phyloP scores from a whole-genome alignment of 2,329 filamentous ascomycete genomes.

The Sporothrix dimorphospora region DNA sequence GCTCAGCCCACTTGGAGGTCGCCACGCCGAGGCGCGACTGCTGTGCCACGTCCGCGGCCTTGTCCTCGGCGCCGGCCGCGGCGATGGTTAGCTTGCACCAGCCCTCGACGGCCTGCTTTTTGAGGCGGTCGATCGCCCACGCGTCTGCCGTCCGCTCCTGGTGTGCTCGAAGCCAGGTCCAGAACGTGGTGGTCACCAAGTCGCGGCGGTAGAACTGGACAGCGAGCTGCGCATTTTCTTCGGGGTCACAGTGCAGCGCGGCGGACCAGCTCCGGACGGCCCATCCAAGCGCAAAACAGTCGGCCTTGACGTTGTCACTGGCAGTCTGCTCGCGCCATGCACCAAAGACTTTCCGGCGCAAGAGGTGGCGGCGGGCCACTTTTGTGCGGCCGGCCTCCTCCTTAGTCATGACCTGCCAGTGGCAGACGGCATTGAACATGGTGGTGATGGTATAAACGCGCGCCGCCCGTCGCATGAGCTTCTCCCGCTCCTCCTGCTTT shows the following conservation, averaged over 20 bases:
- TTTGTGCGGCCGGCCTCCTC: constrained; percentile 69
- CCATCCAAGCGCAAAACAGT: constrained; percentile 40
- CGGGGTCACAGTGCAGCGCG: constrained; percentile 34
- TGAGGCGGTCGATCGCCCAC: constrained; percentile 28
- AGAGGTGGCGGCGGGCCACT: constrained; percentile 69
- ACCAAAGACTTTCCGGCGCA: constrained; percentile 69
- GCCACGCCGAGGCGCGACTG: constrained; percentile 33
- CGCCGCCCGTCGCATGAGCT: constrained; percentile 61
- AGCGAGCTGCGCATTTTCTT: constrained; percentile 36
- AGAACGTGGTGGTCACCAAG: constrained; percentile 38
- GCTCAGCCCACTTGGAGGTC: constrained; percentile 27
- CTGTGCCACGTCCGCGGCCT: constrained; percentile 31
- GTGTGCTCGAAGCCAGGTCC: constrained; percentile 40
- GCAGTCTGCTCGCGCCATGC: constrained; percentile 69
- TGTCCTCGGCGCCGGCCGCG: constrained; percentile 23
- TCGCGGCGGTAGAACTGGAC: constrained; percentile 39
- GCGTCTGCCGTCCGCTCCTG: constrained; percentile 37
- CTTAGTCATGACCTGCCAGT: constrained; percentile 69
- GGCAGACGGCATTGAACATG: constrained; percentile 64
- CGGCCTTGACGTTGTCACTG: constrained; percentile 59
- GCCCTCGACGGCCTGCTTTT: constrained; percentile 23
- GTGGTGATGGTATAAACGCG: constrained; percentile 69
- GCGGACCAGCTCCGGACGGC: constrained; percentile 39
- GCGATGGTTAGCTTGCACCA: constrained; percentile 35
- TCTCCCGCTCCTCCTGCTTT: constrained; percentile 40